Conservation (phyloP, 306 rosid species). For the Acacia acuminata region DNA sequence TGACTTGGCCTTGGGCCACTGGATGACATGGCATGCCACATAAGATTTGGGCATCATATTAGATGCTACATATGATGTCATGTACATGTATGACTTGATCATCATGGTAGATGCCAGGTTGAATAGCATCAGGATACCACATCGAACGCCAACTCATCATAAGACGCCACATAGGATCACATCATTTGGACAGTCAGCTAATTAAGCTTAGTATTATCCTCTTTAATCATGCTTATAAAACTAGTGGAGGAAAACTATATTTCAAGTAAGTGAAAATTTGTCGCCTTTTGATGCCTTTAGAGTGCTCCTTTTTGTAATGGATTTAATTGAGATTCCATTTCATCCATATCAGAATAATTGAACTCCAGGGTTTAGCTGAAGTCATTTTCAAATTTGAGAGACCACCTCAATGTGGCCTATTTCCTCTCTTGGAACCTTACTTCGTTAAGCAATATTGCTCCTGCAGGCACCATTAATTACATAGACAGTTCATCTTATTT, state of each 20-base stretch:
- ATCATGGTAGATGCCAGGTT: background rate
- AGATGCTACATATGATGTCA: background rate
- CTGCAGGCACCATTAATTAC: conserved; percentile 35
- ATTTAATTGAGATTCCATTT: conserved; percentile 41
- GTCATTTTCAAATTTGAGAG: conserved; percentile 49
- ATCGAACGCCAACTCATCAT: background rate
- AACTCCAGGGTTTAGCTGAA: conserved; percentile 30
- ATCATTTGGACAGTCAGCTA: background rate
- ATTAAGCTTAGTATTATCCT: conserved; percentile 10
- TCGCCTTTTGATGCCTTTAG: conserved; percentile 14
- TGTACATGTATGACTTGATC: background rate
- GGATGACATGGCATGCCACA: background rate
- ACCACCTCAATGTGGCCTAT: conserved; percentile 43
- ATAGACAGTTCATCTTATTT: conserved; percentile 45
- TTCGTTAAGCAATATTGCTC: conserved; percentile 34
- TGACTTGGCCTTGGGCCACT: background rate
- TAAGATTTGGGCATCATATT: too few relatives aligned
- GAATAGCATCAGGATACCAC: background rate
- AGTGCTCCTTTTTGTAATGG: conserved; percentile 8
- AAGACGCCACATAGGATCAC: background rate
- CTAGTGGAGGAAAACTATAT: conserved; percentile 6
- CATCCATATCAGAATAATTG: conserved; percentile 23
- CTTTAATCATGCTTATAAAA: background rate
- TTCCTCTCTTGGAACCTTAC: conserved; percentile 31
- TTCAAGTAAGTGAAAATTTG: conserved; percentile 22